These are phyloP conservation scores for Nigrospora sphaerica DNA, from an alignment of 2,329 filamentous ascomycete species.

Conservation along the genomic window DNA sequence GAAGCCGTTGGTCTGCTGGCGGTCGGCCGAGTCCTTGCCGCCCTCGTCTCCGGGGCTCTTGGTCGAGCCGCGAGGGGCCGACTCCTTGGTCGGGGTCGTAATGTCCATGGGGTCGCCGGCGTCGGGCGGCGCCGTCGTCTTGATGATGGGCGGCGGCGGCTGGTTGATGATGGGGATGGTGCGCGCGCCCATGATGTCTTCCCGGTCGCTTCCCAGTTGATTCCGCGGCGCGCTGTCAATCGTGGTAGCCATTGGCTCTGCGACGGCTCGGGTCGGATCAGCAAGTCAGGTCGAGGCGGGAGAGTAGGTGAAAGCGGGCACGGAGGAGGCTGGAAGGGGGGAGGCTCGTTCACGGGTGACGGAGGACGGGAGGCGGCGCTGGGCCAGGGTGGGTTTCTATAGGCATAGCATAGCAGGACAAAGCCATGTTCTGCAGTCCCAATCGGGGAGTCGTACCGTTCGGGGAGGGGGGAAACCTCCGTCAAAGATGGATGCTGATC, in stretches of 20 bases:
- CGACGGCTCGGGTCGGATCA: constrained; percentile 5
- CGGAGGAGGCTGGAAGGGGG: too few relatives aligned
- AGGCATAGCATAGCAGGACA: too few relatives aligned
- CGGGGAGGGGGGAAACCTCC: background rate
- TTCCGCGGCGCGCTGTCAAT: constrained; percentile 43
- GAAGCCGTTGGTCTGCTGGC: constrained; percentile 9
- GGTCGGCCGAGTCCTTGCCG: constrained; percentile 26
- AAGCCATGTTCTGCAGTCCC: too few relatives aligned
- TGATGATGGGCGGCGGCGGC: constrained; percentile 43
- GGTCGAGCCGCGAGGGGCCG: constrained; percentile 32
- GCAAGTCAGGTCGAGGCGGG: background rate
- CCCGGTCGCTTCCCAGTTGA: constrained; percentile 29
- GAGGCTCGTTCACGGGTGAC: too few relatives aligned
- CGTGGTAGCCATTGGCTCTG: constrained; percentile 46
- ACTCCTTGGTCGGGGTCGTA: constrained; percentile 43
- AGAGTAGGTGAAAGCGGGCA: too few relatives aligned
- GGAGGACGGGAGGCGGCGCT: too few relatives aligned
- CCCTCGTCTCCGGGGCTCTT: constrained; percentile 35
- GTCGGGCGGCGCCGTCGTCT: constrained; percentile 49
- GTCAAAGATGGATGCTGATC: constrained; percentile 1
- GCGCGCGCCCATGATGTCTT: constrained; percentile 41
- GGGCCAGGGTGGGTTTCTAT: too few relatives aligned
- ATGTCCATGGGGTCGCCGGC: constrained; percentile 56
- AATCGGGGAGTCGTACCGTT: too few relatives aligned
- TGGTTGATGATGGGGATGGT: constrained; percentile 44